phyloP scores from a whole-genome alignment of 2,329 filamentous ascomycete genomes.

The Penicillium sp. region DNA sequence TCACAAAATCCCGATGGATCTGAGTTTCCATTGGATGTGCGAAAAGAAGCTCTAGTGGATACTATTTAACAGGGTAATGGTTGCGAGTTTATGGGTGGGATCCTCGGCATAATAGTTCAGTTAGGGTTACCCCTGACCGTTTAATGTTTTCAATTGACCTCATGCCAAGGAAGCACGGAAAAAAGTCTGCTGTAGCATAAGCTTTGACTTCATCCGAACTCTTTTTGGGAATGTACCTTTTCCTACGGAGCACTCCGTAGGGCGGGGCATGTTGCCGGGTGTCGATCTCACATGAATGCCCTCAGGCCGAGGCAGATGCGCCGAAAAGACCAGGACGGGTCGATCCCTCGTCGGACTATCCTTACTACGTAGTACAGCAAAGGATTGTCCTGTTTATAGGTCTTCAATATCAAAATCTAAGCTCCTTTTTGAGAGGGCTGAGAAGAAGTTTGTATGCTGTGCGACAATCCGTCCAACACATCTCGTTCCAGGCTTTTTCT shows the following conservation, averaged over 20 bases:
- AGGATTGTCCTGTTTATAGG: not conserved
- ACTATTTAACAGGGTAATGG: not conserved
- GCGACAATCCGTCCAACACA: not conserved
- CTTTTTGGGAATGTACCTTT: not conserved
- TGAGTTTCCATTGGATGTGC: not conserved
- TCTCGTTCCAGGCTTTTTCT: not conserved
- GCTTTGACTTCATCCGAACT: not conserved
- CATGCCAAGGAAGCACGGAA: not conserved
- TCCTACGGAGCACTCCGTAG: not conserved
- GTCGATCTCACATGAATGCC: constrained; percentile 25
- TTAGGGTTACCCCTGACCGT: not conserved
- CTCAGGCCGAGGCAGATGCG: not conserved
- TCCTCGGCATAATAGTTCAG: not conserved
- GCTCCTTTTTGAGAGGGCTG: not conserved
- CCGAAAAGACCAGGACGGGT: not conserved
- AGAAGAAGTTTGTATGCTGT: no score
- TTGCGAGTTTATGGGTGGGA: not conserved
- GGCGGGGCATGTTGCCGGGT: constrained; percentile 8
- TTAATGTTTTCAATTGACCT: not conserved
- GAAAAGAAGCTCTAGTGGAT: not conserved
- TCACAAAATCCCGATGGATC: not conserved
- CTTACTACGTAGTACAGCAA: not conserved
- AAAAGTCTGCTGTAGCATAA: not conserved
- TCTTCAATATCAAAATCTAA: not conserved
- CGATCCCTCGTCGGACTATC: constrained; percentile 1